phyloP scores from a whole-genome alignment of 768 basidiomycete genomes.

The Boletus vermiculosoides region DNA sequence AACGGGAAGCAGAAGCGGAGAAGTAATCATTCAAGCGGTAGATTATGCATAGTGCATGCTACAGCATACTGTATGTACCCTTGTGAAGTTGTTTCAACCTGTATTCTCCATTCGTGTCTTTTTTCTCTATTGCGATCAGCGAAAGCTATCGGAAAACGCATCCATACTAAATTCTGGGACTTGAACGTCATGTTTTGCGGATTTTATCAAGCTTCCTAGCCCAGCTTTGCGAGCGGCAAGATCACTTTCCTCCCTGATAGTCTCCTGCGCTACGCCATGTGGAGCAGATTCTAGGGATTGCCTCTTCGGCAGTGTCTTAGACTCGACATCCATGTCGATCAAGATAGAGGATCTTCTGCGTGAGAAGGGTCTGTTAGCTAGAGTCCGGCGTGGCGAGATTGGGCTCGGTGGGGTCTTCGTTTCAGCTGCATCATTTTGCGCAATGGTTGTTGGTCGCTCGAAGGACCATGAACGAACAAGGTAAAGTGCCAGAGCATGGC shows the following conservation, averaged over 20 bases:
- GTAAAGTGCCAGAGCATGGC: conserved; percentile 88
- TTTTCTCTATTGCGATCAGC: background rate
- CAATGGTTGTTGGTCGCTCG: conserved; percentile 61
- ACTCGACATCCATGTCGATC: conserved; percentile 84
- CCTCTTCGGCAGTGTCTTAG: conserved; percentile 55
- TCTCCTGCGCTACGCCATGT: conserved; percentile 24
- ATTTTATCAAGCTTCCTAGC: conserved; percentile 82
- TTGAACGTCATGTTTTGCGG: conserved; percentile 83
- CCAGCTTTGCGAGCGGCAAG: conserved; percentile 65
- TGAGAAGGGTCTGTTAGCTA: conserved; percentile 50
- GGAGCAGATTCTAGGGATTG: conserved; percentile 45
- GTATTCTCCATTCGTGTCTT: conserved; percentile 2
- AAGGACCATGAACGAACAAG: conserved; percentile 92
- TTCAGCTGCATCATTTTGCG: conserved; percentile 13
- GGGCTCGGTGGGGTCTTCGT: conserved; percentile 41
- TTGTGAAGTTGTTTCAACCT: conserved; percentile 8
- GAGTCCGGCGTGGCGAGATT: conserved; percentile 42
- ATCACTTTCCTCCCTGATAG: conserved; percentile 53
- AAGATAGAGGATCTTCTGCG: conserved; percentile 72
- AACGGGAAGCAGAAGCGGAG: conserved; percentile 72
- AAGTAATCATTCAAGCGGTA: conserved; percentile 30
- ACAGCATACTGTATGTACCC: conserved; percentile 7
- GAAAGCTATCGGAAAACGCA: conserved; percentile 52
- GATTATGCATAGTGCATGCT: conserved; percentile 6
- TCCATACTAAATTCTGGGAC: conserved; percentile 89